phyloP scores from a whole-genome alignment of 495 filamentous ascomycete genomes.

The Tirmania nivea region DNA sequence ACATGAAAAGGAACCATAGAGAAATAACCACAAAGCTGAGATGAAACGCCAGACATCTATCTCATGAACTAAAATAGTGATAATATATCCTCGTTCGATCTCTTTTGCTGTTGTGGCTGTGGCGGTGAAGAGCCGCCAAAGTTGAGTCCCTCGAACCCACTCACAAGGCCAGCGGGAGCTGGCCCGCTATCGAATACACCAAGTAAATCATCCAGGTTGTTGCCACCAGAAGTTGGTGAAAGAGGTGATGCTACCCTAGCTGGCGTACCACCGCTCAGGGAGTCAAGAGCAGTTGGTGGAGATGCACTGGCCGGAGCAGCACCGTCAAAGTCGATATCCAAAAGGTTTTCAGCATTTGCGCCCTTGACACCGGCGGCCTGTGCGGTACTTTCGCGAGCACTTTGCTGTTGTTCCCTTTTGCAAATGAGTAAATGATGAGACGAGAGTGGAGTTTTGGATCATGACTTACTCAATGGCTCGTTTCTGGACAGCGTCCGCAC shows the following conservation, averaged over 20 bases:
- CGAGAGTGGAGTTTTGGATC: slow-evolving; percentile 5
- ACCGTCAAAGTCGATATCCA: slow-evolving; percentile 97
- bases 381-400: slow-evolving; percentile 82
- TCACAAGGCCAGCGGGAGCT: slow-evolving; percentile 24
- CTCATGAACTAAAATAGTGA: slow-evolving; percentile 48
- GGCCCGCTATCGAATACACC: slow-evolving; percentile 41
- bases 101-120: slow-evolving; percentile 35
- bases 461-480: slow-evolving; percentile 62
- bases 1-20: no score
- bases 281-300: slow-evolving; percentile 21
- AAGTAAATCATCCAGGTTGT: slow-evolving; percentile 69
- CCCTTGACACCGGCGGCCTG: slow-evolving; percentile 61
- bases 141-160: slow-evolving; percentile 64
- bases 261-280: slow-evolving; percentile 27
- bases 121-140: slow-evolving; percentile 42
- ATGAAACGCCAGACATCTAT: not conserved
- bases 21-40: no score
- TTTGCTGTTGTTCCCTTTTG: slow-evolving; percentile 56
- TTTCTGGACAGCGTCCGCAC: slow-evolving; percentile 81
- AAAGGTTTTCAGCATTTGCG: slow-evolving; percentile 75
- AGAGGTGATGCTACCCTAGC: slow-evolving; percentile 48
- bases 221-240: slow-evolving; percentile 63
- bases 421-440: not conserved
- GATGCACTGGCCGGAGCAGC: slow-evolving; percentile 75
- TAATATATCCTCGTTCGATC: slow-evolving; percentile 72